Conservation (phyloP, 2,329 filamentous ascomycete species). For the Pseudocercospora fijiensis region DNA sequence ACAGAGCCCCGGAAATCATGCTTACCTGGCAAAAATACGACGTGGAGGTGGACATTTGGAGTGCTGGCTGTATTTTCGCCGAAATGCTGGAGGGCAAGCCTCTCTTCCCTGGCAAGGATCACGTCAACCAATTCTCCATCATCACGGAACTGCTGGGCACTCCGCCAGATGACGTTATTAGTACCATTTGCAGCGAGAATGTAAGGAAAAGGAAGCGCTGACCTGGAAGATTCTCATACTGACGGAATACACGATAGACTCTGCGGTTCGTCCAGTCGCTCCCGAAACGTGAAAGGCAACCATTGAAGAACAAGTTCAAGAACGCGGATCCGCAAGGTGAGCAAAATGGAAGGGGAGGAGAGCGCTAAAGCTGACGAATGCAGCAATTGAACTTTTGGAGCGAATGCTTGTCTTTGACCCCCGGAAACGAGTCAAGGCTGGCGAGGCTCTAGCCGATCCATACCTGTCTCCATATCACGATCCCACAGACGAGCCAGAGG, state of each 20-base stretch:
- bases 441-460: conserved; percentile 81
- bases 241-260: conserved; percentile 58
- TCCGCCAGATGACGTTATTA: conserved; percentile 95
- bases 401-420: conserved; percentile 98
- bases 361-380: conserved; percentile 31
- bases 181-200: conserved; percentile 98
- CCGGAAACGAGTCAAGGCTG: conserved; percentile 88
- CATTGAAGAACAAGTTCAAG: conserved; percentile 85
- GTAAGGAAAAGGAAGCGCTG: conserved; percentile 52
- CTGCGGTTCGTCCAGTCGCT: conserved; percentile 96
- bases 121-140: conserved; percentile 99
- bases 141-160: conserved; percentile 97
- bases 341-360: neutral
- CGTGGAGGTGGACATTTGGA: conserved; percentile 98
- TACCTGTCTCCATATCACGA: conserved; percentile 97
- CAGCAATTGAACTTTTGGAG: conserved; percentile 83
- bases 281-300: conserved; percentile 88
- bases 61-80: conserved; percentile 96
- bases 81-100: conserved; percentile 99
- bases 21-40: conserved; percentile 99
- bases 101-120: conserved; percentile 96
- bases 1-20: conserved; percentile 98
- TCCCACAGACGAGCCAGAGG: conserved; percentile 90
- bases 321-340: conserved; percentile 70
- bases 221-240: conserved; percentile 20